A percentile compares a stretch with the other conserved stretches of the same genome.
Evolutionary conservation across 192 early-diverging fungal species (phyloP).

Genomic region (Coemansia sp.): DNA sequence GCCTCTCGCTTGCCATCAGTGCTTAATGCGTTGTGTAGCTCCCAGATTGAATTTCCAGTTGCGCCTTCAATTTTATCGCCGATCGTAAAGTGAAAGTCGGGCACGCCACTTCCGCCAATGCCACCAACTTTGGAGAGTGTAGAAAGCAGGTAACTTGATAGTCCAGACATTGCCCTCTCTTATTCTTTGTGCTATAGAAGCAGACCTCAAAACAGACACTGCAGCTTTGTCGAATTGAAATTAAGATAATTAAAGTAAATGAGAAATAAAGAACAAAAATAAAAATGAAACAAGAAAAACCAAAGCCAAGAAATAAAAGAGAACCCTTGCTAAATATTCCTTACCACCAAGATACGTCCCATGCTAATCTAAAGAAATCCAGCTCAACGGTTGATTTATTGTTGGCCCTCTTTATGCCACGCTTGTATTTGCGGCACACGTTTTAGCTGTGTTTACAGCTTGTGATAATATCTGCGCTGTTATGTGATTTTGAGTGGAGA

Average conservation of each 20-base stretch:
- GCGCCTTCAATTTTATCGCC: constrained; percentile 65
- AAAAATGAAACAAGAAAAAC: not conserved
- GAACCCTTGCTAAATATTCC: not conserved
- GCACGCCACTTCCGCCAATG: constrained; percentile 59
- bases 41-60: constrained; percentile 64
- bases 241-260: too few species aligned
- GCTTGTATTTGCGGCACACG: too few species aligned
- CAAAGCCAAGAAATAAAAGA: not conserved
- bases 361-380: too few species aligned
- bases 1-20: constrained; percentile 61
- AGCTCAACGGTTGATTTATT: too few species aligned
- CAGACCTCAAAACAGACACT: not conserved
- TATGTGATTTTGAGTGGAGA: too few species aligned
- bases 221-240: not conserved
- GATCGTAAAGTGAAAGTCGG: constrained; percentile 65
- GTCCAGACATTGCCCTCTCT: constrained; percentile 26
- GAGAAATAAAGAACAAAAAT: not conserved
- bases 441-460: too few species aligned
- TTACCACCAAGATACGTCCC: too few species aligned
- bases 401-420: too few species aligned
- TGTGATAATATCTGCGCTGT: too few species aligned
- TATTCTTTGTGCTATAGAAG: not conserved
- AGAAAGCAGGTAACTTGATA: constrained; percentile 47
- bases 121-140: constrained; percentile 46
- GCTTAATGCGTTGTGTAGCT: constrained; percentile 50